These are phyloP conservation scores for Grammothele lineata DNA, from an alignment of 768 basidiomycete species.

Conservation along the genomic window DNA sequence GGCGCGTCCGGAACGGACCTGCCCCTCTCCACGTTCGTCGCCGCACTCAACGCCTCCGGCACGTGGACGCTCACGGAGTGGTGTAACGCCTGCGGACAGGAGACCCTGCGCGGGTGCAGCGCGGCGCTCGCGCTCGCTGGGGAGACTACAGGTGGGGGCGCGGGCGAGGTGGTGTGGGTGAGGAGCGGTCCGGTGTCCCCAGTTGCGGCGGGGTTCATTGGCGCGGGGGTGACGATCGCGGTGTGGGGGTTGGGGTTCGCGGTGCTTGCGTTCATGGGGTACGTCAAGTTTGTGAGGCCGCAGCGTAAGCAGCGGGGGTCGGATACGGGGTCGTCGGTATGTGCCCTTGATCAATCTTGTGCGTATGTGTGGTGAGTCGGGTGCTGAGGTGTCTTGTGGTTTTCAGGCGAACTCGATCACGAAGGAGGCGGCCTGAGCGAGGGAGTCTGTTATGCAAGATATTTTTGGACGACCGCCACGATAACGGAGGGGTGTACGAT, in stretches of 20 bases:
- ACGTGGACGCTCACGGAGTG: conserved; percentile 52
- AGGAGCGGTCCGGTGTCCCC: conserved; percentile 37
- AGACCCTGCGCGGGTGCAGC: conserved; percentile 49
- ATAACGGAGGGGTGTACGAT: too few species aligned
- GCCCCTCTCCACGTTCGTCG: conserved; percentile 48
- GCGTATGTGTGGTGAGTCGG: too few species aligned
- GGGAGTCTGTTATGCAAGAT: too few species aligned
- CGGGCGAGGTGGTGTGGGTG: conserved; percentile 25
- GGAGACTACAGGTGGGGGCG: conserved; percentile 15
- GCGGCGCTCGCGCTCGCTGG: conserved; percentile 39
- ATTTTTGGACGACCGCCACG: too few species aligned
- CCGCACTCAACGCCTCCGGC: conserved; percentile 39
- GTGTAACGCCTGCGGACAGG: conserved; percentile 59
- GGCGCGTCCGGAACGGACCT: conserved; percentile 42
- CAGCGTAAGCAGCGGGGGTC: too few species aligned
- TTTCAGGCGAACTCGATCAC: too few species aligned
- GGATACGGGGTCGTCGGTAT: too few species aligned
- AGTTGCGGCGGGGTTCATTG: conserved; percentile 65
- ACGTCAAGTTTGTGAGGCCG: background rate
- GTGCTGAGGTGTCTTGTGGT: too few species aligned
- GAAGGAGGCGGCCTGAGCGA: too few species aligned
- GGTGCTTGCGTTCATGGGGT: conserved; percentile 13
- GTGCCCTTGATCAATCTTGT: too few species aligned
- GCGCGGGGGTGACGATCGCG: conserved; percentile 40
- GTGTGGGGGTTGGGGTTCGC: conserved; percentile 11